Percentiles rank a stretch among this genome's conserved stretches.
These are phyloP conservation scores for Phanerochaete carnosa DNA, from an alignment of 768 basidiomycete species.

Conservation along the genomic window DNA sequence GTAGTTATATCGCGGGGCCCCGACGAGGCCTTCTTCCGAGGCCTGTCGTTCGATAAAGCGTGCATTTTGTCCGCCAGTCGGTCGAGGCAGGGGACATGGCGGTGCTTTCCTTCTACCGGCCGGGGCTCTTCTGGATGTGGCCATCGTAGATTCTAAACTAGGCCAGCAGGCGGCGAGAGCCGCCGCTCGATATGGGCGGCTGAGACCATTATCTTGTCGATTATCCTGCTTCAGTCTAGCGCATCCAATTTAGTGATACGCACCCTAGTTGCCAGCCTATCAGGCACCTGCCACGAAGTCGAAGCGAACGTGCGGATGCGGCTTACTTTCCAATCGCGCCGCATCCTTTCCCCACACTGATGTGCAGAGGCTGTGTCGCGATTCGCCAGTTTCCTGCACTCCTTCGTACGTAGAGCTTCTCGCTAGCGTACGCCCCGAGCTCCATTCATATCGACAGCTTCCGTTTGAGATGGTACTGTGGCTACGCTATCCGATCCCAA, in stretches of 20 bases:
- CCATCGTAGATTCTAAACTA: too few species aligned
- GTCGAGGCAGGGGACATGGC: too few species aligned
- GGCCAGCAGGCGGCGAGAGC: too few species aligned
- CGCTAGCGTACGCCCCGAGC: not conserved
- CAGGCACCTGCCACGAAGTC: not conserved
- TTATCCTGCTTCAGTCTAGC: not conserved
- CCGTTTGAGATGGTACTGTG: not conserved
- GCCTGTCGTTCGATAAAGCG: not conserved
- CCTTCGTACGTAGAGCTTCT: not conserved
- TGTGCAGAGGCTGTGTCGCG: not conserved
- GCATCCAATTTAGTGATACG: not conserved
- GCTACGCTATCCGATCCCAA: not conserved
- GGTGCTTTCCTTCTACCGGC: too few species aligned
- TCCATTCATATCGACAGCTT: not conserved
- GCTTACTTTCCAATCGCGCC: not conserved
- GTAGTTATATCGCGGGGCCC: not conserved
- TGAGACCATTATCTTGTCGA: too few species aligned
- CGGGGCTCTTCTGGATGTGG: too few species aligned
- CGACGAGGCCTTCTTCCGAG: not conserved
- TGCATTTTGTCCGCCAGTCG: not conserved
- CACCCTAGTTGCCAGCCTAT: not conserved
- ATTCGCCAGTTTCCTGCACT: not conserved
- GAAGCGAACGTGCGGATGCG: not conserved
- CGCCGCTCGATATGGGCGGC: too few species aligned
- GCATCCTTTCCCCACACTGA: slow-evolving; percentile 9